Percentiles rank a stretch among this genome's conserved stretches.
phyloP scores from a whole-genome alignment of 345 rosid species.

The Salix udensis region DNA sequence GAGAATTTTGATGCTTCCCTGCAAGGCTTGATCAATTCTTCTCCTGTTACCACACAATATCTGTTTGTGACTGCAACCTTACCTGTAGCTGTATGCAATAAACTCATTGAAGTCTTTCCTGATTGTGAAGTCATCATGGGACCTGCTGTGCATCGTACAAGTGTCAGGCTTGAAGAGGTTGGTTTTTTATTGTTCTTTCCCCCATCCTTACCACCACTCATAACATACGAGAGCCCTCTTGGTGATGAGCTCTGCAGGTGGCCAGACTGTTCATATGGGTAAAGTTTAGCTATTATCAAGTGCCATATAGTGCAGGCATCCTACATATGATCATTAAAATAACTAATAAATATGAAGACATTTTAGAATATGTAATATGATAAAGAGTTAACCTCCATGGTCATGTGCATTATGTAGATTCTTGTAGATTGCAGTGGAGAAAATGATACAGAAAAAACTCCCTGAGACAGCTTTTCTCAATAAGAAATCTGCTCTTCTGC shows the following conservation, averaged over 20 bases:
- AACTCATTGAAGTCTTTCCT: conserved; percentile 75
- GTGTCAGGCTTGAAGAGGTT: conserved; percentile 86
- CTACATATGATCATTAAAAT: neutral
- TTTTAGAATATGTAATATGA: neutral
- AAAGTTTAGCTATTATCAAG: neutral
- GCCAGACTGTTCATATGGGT: neutral
- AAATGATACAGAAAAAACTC: conserved; percentile 46
- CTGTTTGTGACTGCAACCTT: conserved; percentile 94
- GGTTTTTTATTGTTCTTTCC: conserved; percentile 5
- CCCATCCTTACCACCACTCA: too few relatives aligned
- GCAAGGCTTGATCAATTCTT: conserved; percentile 61
- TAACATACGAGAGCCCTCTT: neutral
- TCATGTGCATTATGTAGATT: conserved; percentile 43
- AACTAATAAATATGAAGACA: neutral
- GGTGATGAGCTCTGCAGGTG: neutral
- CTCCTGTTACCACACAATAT: conserved; percentile 70
- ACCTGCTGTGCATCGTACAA: conserved; percentile 84
- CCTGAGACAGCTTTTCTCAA: conserved; percentile 73
- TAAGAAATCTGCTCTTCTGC: conserved; percentile 77
- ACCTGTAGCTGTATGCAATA: conserved; percentile 75
- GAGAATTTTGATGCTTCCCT: conserved; percentile 75
- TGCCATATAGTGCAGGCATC: neutral
- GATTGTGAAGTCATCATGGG: conserved; percentile 89
- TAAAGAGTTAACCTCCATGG: conserved; percentile 4
- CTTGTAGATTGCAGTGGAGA: conserved; percentile 94